Conservation (phyloP, 352 stramenopile species). For the Globisporangium canariense region DNA sequence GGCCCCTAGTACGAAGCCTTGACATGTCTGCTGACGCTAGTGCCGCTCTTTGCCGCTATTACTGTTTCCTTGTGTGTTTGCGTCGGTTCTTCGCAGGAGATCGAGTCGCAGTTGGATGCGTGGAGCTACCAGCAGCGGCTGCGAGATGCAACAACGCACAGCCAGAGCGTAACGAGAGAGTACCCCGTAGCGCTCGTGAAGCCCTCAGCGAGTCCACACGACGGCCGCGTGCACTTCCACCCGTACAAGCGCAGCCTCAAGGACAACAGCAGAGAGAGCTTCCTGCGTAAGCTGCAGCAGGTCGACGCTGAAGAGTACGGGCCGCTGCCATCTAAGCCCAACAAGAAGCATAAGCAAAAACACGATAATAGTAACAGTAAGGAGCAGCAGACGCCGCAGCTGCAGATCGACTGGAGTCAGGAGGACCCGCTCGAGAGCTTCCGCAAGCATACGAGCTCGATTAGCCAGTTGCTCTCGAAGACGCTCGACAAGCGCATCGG, state of each 20-base stretch:
- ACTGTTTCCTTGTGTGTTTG: not conserved
- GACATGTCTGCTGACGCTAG: not conserved
- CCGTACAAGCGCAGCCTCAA: slow-evolving; percentile 10
- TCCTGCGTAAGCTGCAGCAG: slow-evolving; percentile 37
- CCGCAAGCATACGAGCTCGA: slow-evolving; percentile 30
- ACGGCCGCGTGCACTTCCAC: slow-evolving; percentile 7
- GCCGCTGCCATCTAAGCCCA: not conserved
- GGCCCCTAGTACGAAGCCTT: not conserved
- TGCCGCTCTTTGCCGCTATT: not conserved
- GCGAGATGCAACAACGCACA: slow-evolving; percentile 48
- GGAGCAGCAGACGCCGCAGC: not conserved
- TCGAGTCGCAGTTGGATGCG: slow-evolving; percentile 35
- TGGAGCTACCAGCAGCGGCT: slow-evolving; percentile 48
- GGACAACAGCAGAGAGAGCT: slow-evolving; percentile 33
- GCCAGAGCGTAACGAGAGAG: slow-evolving; percentile 34
- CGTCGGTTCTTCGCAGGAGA: slow-evolving; percentile 28
- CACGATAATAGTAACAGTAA: not conserved
- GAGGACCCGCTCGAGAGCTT: slow-evolving; percentile 33
- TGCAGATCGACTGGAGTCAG: slow-evolving; percentile 19
- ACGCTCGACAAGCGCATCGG: slow-evolving; percentile 25
- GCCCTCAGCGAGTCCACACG: slow-evolving; percentile 4
- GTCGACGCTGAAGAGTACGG: slow-evolving; percentile 47
- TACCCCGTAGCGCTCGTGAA: slow-evolving; percentile 42
- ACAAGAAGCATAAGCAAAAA: slow-evolving; percentile 32
- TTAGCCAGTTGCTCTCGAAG: slow-evolving; percentile 33